A percentile compares a stretch with the other conserved stretches of the same genome.
phyloP scores from a whole-genome alignment of 2,329 filamentous ascomycete genomes.

The Trichoderma koningiopsis region DNA sequence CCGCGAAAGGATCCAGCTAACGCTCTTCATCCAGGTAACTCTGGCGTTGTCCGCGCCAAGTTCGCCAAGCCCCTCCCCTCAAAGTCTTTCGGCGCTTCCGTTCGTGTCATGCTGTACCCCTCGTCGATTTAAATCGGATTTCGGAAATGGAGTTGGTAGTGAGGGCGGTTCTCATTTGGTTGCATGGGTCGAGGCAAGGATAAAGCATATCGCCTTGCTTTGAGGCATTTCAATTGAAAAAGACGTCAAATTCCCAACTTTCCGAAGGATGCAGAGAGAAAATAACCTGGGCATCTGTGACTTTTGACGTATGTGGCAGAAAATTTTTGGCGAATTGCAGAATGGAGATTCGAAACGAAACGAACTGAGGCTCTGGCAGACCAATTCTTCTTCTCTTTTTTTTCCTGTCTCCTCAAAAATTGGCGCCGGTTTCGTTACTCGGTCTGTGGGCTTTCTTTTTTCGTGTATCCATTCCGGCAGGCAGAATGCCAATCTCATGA shows the following conservation, averaged over 20 bases:
- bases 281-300: constrained; percentile 24
- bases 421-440: constrained; percentile 20
- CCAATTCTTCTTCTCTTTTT: constrained; percentile 14
- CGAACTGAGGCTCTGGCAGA: constrained; percentile 18
- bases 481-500: constrained; percentile 9
- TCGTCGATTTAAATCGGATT: constrained; percentile 82
- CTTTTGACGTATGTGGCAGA: constrained; percentile 23
- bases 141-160: constrained; percentile 63
- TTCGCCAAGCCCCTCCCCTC: constrained; percentile 95
- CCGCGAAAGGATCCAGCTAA: constrained; percentile 14
- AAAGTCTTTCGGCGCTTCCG: constrained; percentile 93
- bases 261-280: constrained; percentile 32
- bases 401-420: background rate
- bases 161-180: constrained; percentile 63
- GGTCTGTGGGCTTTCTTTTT: constrained; percentile 14
- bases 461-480: constrained; percentile 20
- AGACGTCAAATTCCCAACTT: constrained; percentile 47
- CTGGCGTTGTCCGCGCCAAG: constrained; percentile 95
- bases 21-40: constrained; percentile 69
- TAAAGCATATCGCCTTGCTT: constrained; percentile 55
- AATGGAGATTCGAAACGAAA: constrained; percentile 23
- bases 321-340: constrained; percentile 20
- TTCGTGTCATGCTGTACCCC: constrained; percentile 97
- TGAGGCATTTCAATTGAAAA: constrained; percentile 56
- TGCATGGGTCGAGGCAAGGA: constrained; percentile 62